Evolutionary conservation across 306 rosid genomes (phyloP), one percentile per base, ranked within the genome.

Genomic region (Rosa persica): DNA sequence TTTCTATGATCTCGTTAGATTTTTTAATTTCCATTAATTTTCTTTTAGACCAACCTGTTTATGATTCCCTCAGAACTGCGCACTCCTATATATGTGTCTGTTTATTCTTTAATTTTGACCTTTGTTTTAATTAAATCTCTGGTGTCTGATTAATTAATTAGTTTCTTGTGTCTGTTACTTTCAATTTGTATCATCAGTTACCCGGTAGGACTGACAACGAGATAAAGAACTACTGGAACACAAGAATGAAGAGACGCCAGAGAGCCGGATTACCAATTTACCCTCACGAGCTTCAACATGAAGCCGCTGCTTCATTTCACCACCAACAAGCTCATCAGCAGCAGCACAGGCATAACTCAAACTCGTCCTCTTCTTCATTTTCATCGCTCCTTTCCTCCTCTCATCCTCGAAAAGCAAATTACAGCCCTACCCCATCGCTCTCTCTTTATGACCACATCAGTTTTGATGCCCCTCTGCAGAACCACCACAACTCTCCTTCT

Each of bases 161-260:
- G 34, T 48, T 5, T 73, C 48, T 40, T 72, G 15, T 42, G 25
- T 65, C 58, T 62, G 79, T 61, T 46, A 44, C 71, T 2, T 44
- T 60, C 27, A 5, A 70, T 43, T 70, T 82, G 34, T 83, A 23
- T 75, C 48, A 23, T 75, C 87, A 94, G 98, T 85, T 94, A 78
- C 93, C 95, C 0, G 98, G 98, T 0, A 71, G 98, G 67, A 92
- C 98, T 0, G 98, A 94, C 75, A 94, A 94, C 34, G 98, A 94
- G 76, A 94, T 94, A 23, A 94, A 94, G 76, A 94, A 94, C 57
- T 94, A 83, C 67, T 94, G 98, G 98, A 94, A 94, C 54, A 90
- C 97, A 0, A 84, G 98, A 67, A 81, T 87, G 89, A 94, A 94
- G 78, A 82, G 92, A 76, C 88, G 91, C 15, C 92, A 84, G 62